phyloP scores from a whole-genome alignment of 2,329 filamentous ascomycete genomes.

The Graphilbum fragrans region DNA sequence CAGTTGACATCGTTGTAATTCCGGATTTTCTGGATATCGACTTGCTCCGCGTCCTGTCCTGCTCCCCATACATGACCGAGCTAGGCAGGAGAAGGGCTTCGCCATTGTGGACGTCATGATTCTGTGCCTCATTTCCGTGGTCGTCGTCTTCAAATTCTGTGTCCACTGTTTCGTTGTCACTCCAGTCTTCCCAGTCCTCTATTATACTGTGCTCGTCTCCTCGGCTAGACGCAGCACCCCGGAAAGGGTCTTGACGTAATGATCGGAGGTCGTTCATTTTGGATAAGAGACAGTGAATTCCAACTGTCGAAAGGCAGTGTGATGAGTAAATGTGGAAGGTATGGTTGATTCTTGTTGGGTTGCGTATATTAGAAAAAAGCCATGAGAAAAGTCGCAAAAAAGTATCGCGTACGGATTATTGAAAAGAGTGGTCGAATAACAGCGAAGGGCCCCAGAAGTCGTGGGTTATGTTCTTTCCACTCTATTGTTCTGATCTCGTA shows the following conservation, averaged over 20 bases:
- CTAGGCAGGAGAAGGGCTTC: neutral
- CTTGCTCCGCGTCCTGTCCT: neutral
- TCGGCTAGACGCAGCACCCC: slow-evolving; percentile 7
- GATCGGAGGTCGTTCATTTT: slow-evolving; percentile 14
- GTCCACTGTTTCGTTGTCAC: slow-evolving; percentile 9
- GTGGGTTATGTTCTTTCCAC: neutral
- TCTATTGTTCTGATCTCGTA: slow-evolving; percentile 2
- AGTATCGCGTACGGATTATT: no score
- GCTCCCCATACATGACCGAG: neutral
- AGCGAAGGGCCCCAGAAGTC: no score
- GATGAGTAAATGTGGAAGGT: no score
- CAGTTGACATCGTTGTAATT: neutral
- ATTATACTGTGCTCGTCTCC: neutral
- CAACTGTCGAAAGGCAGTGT: neutral
- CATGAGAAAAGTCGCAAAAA: no score
- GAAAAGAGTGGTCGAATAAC: no score
- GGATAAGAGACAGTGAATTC: no score
- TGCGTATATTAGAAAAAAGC: no score
- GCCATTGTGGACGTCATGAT: neutral
- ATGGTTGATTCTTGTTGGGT: no score
- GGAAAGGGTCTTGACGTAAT: slow-evolving; percentile 9
- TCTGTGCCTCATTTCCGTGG: neutral
- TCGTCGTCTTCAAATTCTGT: slow-evolving; percentile 35
- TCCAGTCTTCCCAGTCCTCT: slow-evolving; percentile 43
- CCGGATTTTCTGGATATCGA: neutral